Evolutionary conservation across 768 basidiomycete species (phyloP).

Genomic region (Lepiota venenata): DNA sequence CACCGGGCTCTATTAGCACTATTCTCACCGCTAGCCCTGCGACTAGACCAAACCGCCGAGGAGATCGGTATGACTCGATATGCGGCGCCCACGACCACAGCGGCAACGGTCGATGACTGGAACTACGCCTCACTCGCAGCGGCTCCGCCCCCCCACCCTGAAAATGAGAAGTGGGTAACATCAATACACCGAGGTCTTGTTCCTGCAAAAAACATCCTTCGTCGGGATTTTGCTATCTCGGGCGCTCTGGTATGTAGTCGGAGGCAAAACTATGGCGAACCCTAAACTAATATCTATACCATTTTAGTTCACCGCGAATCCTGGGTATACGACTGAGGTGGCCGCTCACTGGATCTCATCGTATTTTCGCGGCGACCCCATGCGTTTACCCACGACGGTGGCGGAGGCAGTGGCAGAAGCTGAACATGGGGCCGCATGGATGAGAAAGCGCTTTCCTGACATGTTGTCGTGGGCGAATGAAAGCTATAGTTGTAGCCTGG

Average conservation of each 20-base stretch:
- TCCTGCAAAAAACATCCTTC: slow-evolving; percentile 53
- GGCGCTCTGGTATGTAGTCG: slow-evolving; percentile 49
- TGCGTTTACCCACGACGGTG: slow-evolving; percentile 43
- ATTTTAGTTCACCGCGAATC: slow-evolving; percentile 50
- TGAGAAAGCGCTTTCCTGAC: slow-evolving; percentile 51
- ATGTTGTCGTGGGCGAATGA: slow-evolving; percentile 47
- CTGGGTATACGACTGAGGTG: slow-evolving; percentile 52
- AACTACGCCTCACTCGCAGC: slow-evolving; percentile 34
- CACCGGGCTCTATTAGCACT: background rate
- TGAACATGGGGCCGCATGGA: slow-evolving; percentile 48
- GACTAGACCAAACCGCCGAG: slow-evolving; percentile 40
- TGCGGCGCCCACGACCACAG: slow-evolving; percentile 17
- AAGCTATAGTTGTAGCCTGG: slow-evolving; percentile 44
- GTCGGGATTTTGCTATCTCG: slow-evolving; percentile 60
- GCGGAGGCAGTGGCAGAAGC: slow-evolving; percentile 45
- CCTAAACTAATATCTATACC: background rate
- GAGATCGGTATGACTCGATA: slow-evolving; percentile 48
- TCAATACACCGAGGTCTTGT: slow-evolving; percentile 61
- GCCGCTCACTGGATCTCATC: slow-evolving; percentile 63
- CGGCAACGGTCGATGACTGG: slow-evolving; percentile 24
- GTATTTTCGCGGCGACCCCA: slow-evolving; percentile 52
- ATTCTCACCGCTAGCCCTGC: background rate
- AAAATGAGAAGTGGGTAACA: slow-evolving; percentile 34
- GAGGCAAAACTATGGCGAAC: background rate
- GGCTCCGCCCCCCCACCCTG: slow-evolving; percentile 33